These are phyloP conservation scores for Clonostachys solani DNA, from an alignment of 2,329 filamentous ascomycete genomes.

Conservation along the genomic window DNA sequence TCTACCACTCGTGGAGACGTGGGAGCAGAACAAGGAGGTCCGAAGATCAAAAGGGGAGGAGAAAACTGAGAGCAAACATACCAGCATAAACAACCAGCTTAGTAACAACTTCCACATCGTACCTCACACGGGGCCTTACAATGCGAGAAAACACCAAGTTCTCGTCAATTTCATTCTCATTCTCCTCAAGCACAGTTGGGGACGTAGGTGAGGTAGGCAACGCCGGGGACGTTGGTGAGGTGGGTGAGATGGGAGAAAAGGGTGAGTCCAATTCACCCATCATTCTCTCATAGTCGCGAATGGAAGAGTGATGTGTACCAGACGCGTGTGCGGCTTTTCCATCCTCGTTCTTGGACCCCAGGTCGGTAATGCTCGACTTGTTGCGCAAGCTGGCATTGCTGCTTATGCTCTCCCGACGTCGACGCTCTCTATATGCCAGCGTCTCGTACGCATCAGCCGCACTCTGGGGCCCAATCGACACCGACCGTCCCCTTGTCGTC, in stretches of 20 bases:
- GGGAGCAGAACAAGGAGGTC: not conserved
- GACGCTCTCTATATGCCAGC: constrained; percentile 77
- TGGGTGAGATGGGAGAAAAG: not conserved
- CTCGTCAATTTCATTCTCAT: constrained; percentile 55
- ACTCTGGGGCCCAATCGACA: constrained; percentile 91
- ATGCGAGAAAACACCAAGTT: constrained; percentile 80
- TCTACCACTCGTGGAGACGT: not conserved
- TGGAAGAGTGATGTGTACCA: constrained; percentile 38
- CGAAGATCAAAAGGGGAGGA: not conserved
- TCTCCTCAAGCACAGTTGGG: constrained; percentile 23
- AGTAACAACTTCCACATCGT: constrained; percentile 98
- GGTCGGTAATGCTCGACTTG: constrained; percentile 36
- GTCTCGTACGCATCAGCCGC: constrained; percentile 96
- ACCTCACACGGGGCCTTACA: constrained; percentile 82
- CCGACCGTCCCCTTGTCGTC: constrained; percentile 63
- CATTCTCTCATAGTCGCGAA: constrained; percentile 66
- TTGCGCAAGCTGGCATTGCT: constrained; percentile 44
- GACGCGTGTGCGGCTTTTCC: constrained; percentile 33
- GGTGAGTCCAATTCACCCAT: constrained; percentile 55
- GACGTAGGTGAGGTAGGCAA: not conserved
- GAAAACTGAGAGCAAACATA: constrained; percentile 32
- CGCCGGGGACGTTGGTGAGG: not conserved
- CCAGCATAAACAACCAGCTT: constrained; percentile 94
- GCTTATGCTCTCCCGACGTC: constrained; percentile 48
- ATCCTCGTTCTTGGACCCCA: constrained; percentile 31